A percentile compares a stretch with the other conserved stretches of the same genome.
Conservation (phyloP, 2,329 filamentous ascomycete genomes). For the Trichophyton verrucosum region DNA sequence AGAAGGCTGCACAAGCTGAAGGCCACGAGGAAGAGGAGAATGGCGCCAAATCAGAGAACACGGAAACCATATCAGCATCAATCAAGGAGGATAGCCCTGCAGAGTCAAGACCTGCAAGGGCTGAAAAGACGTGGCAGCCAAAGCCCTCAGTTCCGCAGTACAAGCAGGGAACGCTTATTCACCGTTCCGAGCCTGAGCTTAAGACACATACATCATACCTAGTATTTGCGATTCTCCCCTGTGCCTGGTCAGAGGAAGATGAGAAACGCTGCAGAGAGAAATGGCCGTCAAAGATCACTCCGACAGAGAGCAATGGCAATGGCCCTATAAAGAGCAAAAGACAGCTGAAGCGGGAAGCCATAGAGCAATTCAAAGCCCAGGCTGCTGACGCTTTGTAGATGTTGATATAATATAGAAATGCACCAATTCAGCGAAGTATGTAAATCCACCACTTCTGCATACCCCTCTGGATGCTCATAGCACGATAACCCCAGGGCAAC, state of each 20-base stretch:
- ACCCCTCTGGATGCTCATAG: not conserved
- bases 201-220: conserved; percentile 98
- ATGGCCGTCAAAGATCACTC: conserved; percentile 51
- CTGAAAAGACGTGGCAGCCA: not conserved
- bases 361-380: conserved; percentile 26
- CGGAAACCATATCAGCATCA: not conserved
- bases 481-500: not conserved
- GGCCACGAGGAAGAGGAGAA: not conserved
- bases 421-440: not conserved
- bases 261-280: conserved; percentile 55
- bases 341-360: conserved; percentile 31
- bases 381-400: not conserved
- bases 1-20: not conserved
- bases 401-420: not conserved
- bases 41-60: not conserved
- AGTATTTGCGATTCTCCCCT: conserved; percentile 80
- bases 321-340: conserved; percentile 26
- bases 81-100: not conserved
- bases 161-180: conserved; percentile 64
- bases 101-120: not conserved
- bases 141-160: conserved; percentile 40
- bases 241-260: conserved; percentile 71
- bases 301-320: conserved; percentile 16
- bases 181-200: conserved; percentile 72
- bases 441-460: not conserved